Evolutionary conservation across 768 basidiomycete species (phyloP).

Genomic region (Royoungia palumana): DNA sequence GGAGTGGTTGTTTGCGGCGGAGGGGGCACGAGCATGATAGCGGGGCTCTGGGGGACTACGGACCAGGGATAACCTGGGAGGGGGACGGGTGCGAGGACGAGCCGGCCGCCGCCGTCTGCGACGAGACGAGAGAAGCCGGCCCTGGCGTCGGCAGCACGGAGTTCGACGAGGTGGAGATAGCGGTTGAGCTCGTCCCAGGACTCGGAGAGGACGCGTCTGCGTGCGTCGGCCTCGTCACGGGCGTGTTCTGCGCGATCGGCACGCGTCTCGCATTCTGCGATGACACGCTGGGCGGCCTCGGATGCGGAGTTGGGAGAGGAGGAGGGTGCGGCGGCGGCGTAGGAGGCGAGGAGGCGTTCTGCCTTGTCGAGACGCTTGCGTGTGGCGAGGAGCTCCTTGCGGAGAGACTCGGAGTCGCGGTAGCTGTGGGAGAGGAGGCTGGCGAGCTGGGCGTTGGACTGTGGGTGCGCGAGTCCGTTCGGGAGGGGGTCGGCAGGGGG

Average conservation of each 20-base stretch:
- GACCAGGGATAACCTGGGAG: slow-evolving; percentile 19
- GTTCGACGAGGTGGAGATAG: slow-evolving; percentile 44
- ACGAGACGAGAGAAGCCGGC: slow-evolving; percentile 45
- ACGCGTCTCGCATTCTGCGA: slow-evolving; percentile 49
- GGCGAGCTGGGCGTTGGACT: slow-evolving; percentile 54
- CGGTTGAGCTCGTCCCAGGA: slow-evolving; percentile 50
- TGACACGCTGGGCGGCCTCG: slow-evolving; percentile 35
- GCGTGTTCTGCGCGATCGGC: slow-evolving; percentile 47
- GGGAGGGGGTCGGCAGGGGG: slow-evolving; percentile 12
- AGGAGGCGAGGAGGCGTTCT: slow-evolving; percentile 41
- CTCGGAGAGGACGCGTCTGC: slow-evolving; percentile 42
- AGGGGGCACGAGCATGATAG: slow-evolving; percentile 30
- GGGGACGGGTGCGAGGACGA: slow-evolving; percentile 38
- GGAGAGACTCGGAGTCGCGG: slow-evolving; percentile 49
- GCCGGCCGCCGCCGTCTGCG: slow-evolving; percentile 41
- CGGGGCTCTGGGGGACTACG: slow-evolving; percentile 14
- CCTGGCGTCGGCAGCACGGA: slow-evolving; percentile 48
- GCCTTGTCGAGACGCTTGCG: slow-evolving; percentile 52
- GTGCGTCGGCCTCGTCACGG: slow-evolving; percentile 54
- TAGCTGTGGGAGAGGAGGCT: slow-evolving; percentile 52
- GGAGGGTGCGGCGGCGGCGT: slow-evolving; percentile 14
- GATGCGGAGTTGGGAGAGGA: slow-evolving; percentile 21
- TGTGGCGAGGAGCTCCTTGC: slow-evolving; percentile 42
- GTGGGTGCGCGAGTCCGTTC: slow-evolving; percentile 17
- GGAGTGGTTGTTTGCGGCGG: slow-evolving; percentile 13